A percentile compares a stretch with the other conserved stretches of the same genome.
These are phyloP conservation scores for Cytospora piceicola DNA, from an alignment of 2,329 filamentous ascomycete species.

Conservation along the genomic window DNA sequence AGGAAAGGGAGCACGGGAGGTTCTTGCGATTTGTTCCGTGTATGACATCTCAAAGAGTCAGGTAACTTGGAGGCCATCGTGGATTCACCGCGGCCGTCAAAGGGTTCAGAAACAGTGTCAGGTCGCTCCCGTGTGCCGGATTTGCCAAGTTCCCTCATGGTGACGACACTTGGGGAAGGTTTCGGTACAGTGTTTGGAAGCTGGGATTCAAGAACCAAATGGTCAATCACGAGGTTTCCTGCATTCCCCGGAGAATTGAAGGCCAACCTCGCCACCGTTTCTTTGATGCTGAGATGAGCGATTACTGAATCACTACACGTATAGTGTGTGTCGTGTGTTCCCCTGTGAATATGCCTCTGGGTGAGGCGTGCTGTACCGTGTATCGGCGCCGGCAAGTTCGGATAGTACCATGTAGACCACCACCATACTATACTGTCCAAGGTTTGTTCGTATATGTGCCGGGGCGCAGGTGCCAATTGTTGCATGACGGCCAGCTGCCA, in stretches of 20 bases:
- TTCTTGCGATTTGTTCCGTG: constrained; percentile 9
- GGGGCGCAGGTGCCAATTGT: not conserved
- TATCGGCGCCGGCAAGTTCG: constrained; percentile 16
- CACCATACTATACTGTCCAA: too few species aligned
- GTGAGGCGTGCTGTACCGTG: constrained; percentile 2
- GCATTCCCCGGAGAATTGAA: constrained; percentile 18
- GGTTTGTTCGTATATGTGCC: not conserved
- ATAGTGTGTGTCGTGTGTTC: not conserved
- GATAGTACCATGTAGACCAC: not conserved
- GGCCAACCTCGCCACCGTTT: constrained; percentile 20
- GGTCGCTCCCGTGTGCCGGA: constrained; percentile 3
- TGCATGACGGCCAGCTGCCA: not conserved
- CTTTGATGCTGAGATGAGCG: constrained; percentile 14
- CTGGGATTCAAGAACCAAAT: constrained; percentile 18
- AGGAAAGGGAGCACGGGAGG: not conserved
- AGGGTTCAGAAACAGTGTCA: constrained; percentile 8
- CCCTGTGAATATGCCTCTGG: not conserved
- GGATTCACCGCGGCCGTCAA: constrained; percentile 9
- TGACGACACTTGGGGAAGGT: constrained; percentile 22
- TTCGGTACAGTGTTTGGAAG: constrained; percentile 18
- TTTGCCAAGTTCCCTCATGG: constrained; percentile 23
- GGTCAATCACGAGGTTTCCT: constrained; percentile 22
- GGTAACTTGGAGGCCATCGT: constrained; percentile 17
- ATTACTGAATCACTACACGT: constrained; percentile 4
- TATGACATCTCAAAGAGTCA: constrained; percentile 5